Percentiles rank a stretch among this genome's conserved stretches.
These are phyloP conservation scores for Eremochloa ophiuroides DNA, from an alignment of 176 grass and related monocot species.

Conservation along the genomic window DNA sequence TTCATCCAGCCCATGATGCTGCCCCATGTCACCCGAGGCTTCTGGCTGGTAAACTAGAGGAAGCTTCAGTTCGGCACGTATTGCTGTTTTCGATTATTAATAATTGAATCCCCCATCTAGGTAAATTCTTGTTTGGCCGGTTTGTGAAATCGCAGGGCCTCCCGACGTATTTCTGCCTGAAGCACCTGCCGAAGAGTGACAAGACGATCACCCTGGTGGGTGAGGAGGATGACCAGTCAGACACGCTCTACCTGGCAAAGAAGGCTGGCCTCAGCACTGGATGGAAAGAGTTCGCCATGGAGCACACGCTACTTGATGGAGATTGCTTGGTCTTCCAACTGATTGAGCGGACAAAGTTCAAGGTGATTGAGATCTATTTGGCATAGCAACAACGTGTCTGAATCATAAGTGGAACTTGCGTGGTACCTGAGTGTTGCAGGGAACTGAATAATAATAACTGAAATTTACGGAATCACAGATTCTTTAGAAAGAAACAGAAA, in stretches of 20 bases:
- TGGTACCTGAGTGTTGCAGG: not conserved
- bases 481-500: not conserved
- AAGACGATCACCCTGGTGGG: conserved; percentile 37
- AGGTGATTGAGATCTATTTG: conserved; percentile 31
- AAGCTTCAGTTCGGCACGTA: not conserved
- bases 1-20: conserved; percentile 68
- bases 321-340: conserved; percentile 77
- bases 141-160: conserved; percentile 45
- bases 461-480: not conserved
- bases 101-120: not conserved
- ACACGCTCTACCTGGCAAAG: conserved; percentile 41
- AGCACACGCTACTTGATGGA: conserved; percentile 71
- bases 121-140: not conserved
- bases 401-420: too few relatives aligned
- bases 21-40: conserved; percentile 71
- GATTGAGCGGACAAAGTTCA: conserved; percentile 35
- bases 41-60: conserved; percentile 64
- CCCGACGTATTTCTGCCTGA: conserved; percentile 48
- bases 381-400: too few relatives aligned
- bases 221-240: conserved; percentile 37
- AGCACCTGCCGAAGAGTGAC: conserved; percentile 54
- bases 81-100: not conserved
- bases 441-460: not conserved
- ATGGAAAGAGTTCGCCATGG: conserved; percentile 63
- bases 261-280: conserved; percentile 58